Evolutionary conservation across 768 basidiomycete species (phyloP).

Genomic region (Dendrothele bispora): DNA sequence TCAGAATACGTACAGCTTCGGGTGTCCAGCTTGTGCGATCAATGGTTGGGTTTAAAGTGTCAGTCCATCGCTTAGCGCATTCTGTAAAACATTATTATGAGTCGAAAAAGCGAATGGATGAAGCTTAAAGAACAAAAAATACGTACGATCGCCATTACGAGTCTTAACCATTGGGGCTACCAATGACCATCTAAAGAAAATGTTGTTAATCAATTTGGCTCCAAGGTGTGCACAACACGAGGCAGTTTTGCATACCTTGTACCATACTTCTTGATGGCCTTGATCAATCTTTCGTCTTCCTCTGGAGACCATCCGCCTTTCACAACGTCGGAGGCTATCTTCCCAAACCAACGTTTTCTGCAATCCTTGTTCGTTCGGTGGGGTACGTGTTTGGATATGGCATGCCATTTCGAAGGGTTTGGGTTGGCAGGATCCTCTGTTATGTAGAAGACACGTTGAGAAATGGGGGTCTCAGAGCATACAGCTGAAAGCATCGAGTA

Average conservation of each 20-base stretch:
- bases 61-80: conserved; percentile 64
- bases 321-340: conserved; percentile 62
- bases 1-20: conserved; percentile 40
- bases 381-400: conserved; percentile 21
- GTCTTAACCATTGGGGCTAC: conserved; percentile 59
- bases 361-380: conserved; percentile 31
- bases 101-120: too few species aligned
- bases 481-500: conserved; percentile 21
- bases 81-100: conserved; percentile 36
- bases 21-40: conserved; percentile 60
- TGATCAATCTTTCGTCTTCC: conserved; percentile 56
- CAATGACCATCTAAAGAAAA: conserved; percentile 46
- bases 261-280: conserved; percentile 56
- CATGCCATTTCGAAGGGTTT: conserved; percentile 15
- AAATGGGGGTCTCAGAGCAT: not conserved
- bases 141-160: conserved; percentile 60
- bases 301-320: conserved; percentile 64
- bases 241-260: conserved; percentile 39
- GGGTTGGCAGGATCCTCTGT: conserved; percentile 11
- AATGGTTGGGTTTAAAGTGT: conserved; percentile 60
- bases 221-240: not conserved
- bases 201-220: too few species aligned
- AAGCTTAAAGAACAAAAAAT: conserved; percentile 1
- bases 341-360: conserved; percentile 34
- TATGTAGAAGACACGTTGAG: conserved; percentile 14